These are phyloP conservation scores for Populus pruinosa DNA, from an alignment of 345 rosid species.

Conservation along the genomic window DNA sequence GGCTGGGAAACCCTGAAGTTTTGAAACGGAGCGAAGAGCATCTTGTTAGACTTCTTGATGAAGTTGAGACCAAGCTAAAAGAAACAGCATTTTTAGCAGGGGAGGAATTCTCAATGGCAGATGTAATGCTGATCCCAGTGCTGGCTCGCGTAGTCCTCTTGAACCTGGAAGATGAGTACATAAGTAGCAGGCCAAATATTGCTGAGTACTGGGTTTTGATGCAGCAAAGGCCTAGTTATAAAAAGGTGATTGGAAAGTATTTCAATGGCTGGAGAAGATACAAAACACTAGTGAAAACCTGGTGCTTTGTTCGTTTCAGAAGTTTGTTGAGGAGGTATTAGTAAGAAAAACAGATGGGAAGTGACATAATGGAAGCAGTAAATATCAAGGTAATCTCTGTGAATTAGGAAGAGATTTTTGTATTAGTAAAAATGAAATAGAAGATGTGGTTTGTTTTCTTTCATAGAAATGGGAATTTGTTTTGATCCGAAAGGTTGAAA, in stretches of 20 bases:
- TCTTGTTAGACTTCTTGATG: constrained; percentile 59
- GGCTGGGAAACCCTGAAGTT: constrained; percentile 49
- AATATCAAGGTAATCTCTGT: neutral
- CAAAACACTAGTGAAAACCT: constrained; percentile 60
- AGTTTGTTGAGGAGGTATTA: constrained; percentile 57
- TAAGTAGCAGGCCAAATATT: constrained; percentile 57
- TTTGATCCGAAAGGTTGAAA: too few species aligned
- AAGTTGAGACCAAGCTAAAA: constrained; percentile 54
- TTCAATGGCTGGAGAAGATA: constrained; percentile 78
- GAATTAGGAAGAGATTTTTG: neutral
- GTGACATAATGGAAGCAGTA: neutral
- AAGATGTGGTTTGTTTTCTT: neutral
- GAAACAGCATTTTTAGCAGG: constrained; percentile 56
- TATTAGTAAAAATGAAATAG: too few species aligned
- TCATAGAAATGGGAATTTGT: neutral
- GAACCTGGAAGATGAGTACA: constrained; percentile 66
- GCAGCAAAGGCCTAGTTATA: constrained; percentile 68
- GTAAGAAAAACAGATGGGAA: neutral
- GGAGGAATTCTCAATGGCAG: constrained; percentile 83
- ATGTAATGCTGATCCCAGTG: constrained; percentile 66
- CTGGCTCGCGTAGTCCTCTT: constrained; percentile 61
- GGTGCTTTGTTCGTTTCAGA: constrained; percentile 61
- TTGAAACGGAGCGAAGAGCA: constrained; percentile 51
- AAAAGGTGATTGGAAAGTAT: constrained; percentile 67
- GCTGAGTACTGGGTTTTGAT: constrained; percentile 66